These are phyloP conservation scores for Chlorella sp. DNA, from an alignment of 139 green algal genomes.

Conservation along the genomic window DNA sequence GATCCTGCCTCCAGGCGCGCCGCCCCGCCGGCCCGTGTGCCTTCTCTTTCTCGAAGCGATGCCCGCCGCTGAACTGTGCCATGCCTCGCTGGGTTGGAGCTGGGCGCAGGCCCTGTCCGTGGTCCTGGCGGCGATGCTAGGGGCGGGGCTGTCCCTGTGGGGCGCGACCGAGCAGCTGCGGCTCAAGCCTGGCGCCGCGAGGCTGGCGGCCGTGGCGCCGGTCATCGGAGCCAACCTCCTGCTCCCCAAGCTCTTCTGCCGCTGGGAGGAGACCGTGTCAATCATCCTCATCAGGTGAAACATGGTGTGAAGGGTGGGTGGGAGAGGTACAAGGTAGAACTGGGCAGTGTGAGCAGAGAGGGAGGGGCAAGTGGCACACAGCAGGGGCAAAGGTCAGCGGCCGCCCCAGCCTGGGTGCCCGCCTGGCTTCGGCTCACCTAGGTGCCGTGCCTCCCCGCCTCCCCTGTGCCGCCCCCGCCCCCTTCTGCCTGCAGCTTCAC, in stretches of 20 bases:
- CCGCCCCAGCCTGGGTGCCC: too few species aligned
- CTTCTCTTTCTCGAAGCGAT: background rate
- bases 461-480: background rate
- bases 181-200: background rate
- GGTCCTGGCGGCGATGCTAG: background rate
- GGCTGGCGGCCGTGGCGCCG: background rate
- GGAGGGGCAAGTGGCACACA: too few species aligned
- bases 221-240: background rate
- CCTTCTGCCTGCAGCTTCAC: background rate
- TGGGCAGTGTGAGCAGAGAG: too few species aligned
- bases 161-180: background rate
- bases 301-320: too few species aligned
- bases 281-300: constrained; percentile 11
- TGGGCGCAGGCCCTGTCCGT: background rate
- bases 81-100: background rate
- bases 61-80: background rate
- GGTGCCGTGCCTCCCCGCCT: too few species aligned
- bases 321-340: too few species aligned
- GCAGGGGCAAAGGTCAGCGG: too few species aligned
- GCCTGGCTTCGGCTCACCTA: too few species aligned
- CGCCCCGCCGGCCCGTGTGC: too few species aligned
- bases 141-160: background rate
- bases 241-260: constrained; percentile 6
- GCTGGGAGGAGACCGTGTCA: constrained; percentile 1
- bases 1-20: too few species aligned